A percentile compares a stretch with the other conserved stretches of the same genome.
These are phyloP conservation scores for Bipolaris zeicola DNA, from an alignment of 2,329 filamentous ascomycete genomes.

Conservation along the genomic window DNA sequence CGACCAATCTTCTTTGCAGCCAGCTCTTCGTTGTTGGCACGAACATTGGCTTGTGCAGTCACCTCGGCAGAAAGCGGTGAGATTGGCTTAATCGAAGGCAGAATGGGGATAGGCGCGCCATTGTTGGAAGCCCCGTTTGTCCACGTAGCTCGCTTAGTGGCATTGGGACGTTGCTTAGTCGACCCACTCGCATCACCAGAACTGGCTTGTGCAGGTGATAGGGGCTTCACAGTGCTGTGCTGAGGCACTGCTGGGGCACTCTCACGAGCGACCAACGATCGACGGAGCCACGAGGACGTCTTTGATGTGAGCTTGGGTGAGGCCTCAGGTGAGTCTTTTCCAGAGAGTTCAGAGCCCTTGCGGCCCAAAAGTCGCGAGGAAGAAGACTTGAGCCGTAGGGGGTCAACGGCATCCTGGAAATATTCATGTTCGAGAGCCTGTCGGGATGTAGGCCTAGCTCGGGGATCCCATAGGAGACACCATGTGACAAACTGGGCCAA, in stretches of 20 bases:
- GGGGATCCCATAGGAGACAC: slow-evolving; percentile 99
- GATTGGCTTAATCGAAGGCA: slow-evolving; percentile 91
- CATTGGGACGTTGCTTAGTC: slow-evolving; percentile 62
- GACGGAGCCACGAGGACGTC: slow-evolving; percentile 90
- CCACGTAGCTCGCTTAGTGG: slow-evolving; percentile 90
- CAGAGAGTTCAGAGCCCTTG: slow-evolving; percentile 84
- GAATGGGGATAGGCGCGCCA: slow-evolving; percentile 89
- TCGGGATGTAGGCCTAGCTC: slow-evolving; percentile 84
- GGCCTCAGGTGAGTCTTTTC: slow-evolving; percentile 61
- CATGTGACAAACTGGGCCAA: slow-evolving; percentile 94
- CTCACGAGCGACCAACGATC: slow-evolving; percentile 84
- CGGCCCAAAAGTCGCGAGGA: slow-evolving; percentile 82
- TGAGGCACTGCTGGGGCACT: slow-evolving; percentile 65
- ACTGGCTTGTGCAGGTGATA: slow-evolving; percentile 52
- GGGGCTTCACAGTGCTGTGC: slow-evolving; percentile 50
- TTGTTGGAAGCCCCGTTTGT: slow-evolving; percentile 76
- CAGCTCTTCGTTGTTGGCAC: slow-evolving; percentile 66
- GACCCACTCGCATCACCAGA: slow-evolving; percentile 51
- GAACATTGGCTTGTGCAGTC: slow-evolving; percentile 81
- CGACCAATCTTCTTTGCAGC: slow-evolving; percentile 88
- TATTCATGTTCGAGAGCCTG: slow-evolving; percentile 97
- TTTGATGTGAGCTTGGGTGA: slow-evolving; percentile 72
- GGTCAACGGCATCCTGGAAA: slow-evolving; percentile 90
- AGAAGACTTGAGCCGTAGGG: slow-evolving; percentile 87
- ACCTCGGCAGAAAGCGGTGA: slow-evolving; percentile 96